Percentiles rank a stretch among this genome's conserved stretches.
phyloP scores from a whole-genome alignment of 2,329 filamentous ascomycete genomes.

The Verticillium alfalfae region DNA sequence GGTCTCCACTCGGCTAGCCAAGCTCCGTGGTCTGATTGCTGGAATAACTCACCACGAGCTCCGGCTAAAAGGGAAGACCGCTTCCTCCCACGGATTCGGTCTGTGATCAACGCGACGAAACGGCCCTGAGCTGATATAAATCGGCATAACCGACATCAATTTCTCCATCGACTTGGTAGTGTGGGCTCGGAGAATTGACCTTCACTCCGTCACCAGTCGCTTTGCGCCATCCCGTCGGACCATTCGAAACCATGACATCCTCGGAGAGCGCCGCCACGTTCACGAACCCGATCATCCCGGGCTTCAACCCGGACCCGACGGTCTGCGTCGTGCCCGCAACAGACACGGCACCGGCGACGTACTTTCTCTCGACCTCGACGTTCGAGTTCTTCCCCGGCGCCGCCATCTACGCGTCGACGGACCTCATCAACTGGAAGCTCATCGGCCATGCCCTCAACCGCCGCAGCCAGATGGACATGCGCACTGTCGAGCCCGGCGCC shows the following conservation, averaged over 20 bases:
- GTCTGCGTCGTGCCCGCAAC: constrained; percentile 28
- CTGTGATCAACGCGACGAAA: not conserved
- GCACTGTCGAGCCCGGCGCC: constrained; percentile 44
- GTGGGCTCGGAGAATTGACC: not conserved
- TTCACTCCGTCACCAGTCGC: not conserved
- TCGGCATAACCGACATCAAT: not conserved
- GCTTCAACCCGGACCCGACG: constrained; percentile 59
- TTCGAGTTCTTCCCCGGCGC: constrained; percentile 59
- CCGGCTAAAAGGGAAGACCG: not conserved
- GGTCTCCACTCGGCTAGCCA: not conserved
- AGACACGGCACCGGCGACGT: constrained; percentile 24
- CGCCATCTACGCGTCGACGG: constrained; percentile 53
- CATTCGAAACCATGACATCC: not conserved
- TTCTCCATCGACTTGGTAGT: no score
- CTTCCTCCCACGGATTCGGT: not conserved
- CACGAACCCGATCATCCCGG: constrained; percentile 49
- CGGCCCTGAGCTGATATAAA: not conserved
- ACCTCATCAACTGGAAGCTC: constrained; percentile 47
- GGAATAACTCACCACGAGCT: not conserved
- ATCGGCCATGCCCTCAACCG: constrained; percentile 46
- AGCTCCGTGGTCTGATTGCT: not conserved
- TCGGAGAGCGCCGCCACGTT: constrained; percentile 16
- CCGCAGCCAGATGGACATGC: constrained; percentile 44
- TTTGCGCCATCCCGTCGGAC: not conserved
- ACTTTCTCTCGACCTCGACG: constrained; percentile 55